A percentile compares a stretch with the other conserved stretches of the same genome.
These are phyloP conservation scores for Amyloporia xantha DNA, from an alignment of 768 basidiomycete genomes.

Conservation along the genomic window DNA sequence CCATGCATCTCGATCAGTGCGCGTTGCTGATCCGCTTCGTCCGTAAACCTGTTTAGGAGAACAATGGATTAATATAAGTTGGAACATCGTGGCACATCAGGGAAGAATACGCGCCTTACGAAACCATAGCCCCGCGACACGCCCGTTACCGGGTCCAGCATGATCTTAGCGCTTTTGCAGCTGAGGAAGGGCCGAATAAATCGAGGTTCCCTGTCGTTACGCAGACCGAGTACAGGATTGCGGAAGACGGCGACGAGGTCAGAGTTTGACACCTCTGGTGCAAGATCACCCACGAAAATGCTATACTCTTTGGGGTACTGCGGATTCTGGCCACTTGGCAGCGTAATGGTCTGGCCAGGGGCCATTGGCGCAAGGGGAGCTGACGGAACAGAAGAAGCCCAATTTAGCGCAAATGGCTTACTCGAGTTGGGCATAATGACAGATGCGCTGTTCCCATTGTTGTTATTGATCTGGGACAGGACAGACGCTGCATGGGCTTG, in stretches of 20 bases:
- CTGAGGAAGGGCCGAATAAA: conserved; percentile 85
- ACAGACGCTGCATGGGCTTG: conserved; percentile 63
- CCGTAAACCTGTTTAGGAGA: conserved; percentile 60
- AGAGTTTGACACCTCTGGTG: conserved; percentile 90
- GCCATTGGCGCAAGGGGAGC: conserved; percentile 26
- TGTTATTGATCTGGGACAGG: conserved; percentile 56
- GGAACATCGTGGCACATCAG: neutral
- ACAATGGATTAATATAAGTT: conserved; percentile 2
- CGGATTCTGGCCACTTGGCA: conserved; percentile 33
- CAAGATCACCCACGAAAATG: conserved; percentile 92
- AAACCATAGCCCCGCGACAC: conserved; percentile 90
- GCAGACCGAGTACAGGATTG: conserved; percentile 79
- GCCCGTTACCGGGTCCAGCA: conserved; percentile 87
- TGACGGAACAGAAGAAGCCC: conserved; percentile 48
- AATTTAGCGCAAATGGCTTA: conserved; percentile 76
- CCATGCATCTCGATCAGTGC: conserved; percentile 91
- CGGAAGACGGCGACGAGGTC: conserved; percentile 92
- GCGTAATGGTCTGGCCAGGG: conserved; percentile 28
- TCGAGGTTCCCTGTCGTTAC: conserved; percentile 82
- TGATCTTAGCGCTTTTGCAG: conserved; percentile 94
- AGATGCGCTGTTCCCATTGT: conserved; percentile 28
- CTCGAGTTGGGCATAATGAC: conserved; percentile 82
- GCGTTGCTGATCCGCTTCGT: conserved; percentile 83
- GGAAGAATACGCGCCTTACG: conserved; percentile 55
- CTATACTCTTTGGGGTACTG: conserved; percentile 83